Evolutionary conservation across 139 green algal species (phyloP), one percentile per base, ranked within the genome.

Genomic region (Spirogloea muscicola): DNA sequence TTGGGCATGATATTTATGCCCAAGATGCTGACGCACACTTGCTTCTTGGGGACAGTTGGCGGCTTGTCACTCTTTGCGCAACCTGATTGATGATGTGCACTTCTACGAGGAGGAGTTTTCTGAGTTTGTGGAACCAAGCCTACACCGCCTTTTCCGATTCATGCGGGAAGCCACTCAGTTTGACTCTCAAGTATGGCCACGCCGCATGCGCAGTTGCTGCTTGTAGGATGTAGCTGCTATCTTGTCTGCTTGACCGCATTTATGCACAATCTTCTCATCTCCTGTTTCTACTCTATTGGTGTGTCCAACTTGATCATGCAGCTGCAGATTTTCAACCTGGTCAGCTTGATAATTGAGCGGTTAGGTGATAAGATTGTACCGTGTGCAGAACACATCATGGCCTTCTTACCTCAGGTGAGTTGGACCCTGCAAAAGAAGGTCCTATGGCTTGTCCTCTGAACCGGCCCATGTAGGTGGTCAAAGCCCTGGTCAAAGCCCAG

Each of bases 31-130:
- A n/a, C n/a, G n/a, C n/a, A n/a, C n/a, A n/a, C n/a, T n/a, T n/a
- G n/a, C n/a, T n/a, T n/a, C n/a, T n/a, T n/a, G n/a, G 43, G 43
- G 43, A 25, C 72, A 81, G 73, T 68, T 81, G 33, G 42, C 68
- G 34, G 65, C 65, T 37, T 43, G 37, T 3, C 13, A n/a, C 0
- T 80, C 73, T 21, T 46, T 81, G 27, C 65, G 69, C 25, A 44
- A 36, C 16, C 58, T 83, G 1, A 83, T 83, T n/a, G 75, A 83
- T 49, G 75, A 83, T 18, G 44, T 63, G 31, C 74, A 83, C 44
- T 83, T 83, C 71, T 83, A 86, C 27, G 75, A 86, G 78, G 58
- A 83, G 21, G 34, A 84, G 55, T 83, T 83, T 83, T 39, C 9
- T 7, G 62, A 7, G 10, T 84, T 81, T 82, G 27, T 84, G 18